Evolutionary conservation across 768 basidiomycete species (phyloP).

Genomic region (Gymnopilus dilepis): DNA sequence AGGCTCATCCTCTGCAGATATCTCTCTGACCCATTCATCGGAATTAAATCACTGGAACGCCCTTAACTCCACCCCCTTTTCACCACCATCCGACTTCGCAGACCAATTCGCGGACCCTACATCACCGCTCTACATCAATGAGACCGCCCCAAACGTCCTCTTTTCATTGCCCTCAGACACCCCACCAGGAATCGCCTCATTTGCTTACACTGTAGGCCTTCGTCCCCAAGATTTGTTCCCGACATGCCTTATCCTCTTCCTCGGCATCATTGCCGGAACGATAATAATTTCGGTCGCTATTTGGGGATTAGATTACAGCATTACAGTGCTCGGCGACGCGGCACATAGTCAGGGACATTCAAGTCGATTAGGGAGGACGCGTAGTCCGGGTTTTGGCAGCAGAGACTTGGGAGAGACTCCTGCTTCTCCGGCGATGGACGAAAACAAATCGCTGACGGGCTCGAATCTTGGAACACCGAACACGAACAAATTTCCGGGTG

Average conservation of each 20-base stretch:
- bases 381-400: constrained; percentile 46
- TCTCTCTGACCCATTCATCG: constrained; percentile 64
- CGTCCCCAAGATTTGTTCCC: constrained; percentile 83
- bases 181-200: constrained; percentile 76
- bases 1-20: constrained; percentile 51
- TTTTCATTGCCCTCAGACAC: constrained; percentile 70
- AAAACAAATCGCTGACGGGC: constrained; percentile 51
- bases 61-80: constrained; percentile 56
- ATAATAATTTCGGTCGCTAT: constrained; percentile 70
- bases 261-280: constrained; percentile 76
- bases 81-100: constrained; percentile 72
- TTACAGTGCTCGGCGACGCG: constrained; percentile 39
- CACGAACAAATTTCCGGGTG: constrained; percentile 37
- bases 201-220: constrained; percentile 85
- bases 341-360: constrained; percentile 21
- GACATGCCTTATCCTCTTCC: constrained; percentile 83
- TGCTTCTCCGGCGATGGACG: constrained; percentile 39
- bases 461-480: constrained; percentile 38
- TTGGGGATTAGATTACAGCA: constrained; percentile 72
- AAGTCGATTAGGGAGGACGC: constrained; percentile 35
- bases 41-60: constrained; percentile 69
- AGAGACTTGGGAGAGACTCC: constrained; percentile 46
- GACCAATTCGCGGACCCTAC: constrained; percentile 71
- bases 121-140: constrained; percentile 82
- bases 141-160: constrained; percentile 68